Conservation (phyloP, 1,284 basidiomycete species). For the Athelia psychrophila region DNA sequence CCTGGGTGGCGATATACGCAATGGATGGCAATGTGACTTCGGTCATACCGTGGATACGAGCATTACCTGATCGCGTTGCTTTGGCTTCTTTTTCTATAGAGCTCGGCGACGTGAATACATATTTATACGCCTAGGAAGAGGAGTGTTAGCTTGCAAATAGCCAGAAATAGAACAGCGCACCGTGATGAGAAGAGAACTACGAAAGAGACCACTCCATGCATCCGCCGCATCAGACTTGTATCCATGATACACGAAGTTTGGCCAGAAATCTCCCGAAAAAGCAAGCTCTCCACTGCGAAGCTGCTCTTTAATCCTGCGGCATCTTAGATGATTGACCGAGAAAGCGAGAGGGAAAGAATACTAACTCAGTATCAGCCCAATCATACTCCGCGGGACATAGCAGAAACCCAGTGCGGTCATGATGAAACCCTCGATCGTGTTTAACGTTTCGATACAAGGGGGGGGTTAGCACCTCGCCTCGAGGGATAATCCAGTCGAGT, state of each 20-base stretch:
- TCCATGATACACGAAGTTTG: background rate
- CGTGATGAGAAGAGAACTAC: background rate
- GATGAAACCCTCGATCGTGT: background rate
- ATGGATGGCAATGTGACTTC: background rate
- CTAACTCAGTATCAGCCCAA: background rate
- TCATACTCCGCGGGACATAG: background rate
- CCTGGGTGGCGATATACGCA: constrained; percentile 1
- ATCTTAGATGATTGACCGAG: background rate
- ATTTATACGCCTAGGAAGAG: background rate
- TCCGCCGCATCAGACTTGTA: background rate
- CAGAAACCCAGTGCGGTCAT: background rate
- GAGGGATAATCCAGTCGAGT: constrained; percentile 1
- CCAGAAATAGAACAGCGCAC: background rate
- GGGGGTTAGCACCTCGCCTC: background rate
- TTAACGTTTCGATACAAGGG: background rate
- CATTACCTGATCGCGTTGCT: background rate
- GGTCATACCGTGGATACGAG: constrained; percentile 1
- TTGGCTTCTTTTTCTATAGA: background rate
- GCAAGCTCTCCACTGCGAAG: background rate
- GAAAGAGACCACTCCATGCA: background rate
- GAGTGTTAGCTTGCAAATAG: background rate
- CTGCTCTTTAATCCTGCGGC: background rate
- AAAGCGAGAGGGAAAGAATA: background rate
- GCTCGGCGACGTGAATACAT: background rate
- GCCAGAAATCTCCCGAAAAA: background rate